These are phyloP conservation scores for Aegilops tauschii DNA, from an alignment of 176 grass and related monocot species.

Conservation along the genomic window DNA sequence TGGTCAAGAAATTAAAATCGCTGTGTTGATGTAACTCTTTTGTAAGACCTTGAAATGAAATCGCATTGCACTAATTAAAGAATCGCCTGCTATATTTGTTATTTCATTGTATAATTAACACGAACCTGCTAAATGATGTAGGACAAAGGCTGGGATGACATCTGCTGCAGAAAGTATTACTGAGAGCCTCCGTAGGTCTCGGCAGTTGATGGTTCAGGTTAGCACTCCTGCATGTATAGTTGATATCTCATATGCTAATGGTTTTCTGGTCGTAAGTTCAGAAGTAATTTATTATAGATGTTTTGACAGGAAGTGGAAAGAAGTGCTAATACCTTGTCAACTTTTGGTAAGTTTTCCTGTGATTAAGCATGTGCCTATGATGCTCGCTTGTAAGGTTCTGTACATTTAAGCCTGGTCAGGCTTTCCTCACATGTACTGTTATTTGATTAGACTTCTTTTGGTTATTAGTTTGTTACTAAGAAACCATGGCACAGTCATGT, in stretches of 20 bases:
- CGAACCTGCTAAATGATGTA: constrained; percentile 22
- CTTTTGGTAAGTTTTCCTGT: constrained; percentile 64
- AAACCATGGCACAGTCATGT: neutral
- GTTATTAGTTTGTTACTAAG: too few species aligned
- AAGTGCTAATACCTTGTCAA: constrained; percentile 69
- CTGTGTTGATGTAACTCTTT: neutral
- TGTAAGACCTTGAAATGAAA: neutral
- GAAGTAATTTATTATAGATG: neutral
- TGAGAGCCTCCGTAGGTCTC: constrained; percentile 72
- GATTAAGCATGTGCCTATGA: constrained; percentile 10
- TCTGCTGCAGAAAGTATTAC: constrained; percentile 91
- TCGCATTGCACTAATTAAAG: neutral
- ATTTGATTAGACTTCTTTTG: too few species aligned
- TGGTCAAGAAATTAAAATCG: neutral
- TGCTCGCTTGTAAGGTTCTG: neutral
- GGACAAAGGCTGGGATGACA: constrained; percentile 92
- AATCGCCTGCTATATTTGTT: neutral
- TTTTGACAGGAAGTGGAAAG: constrained; percentile 55
- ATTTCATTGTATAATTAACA: neutral
- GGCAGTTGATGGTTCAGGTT: constrained; percentile 97
- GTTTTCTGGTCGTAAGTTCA: neutral
- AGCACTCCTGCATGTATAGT: neutral
- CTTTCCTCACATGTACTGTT: too few species aligned
- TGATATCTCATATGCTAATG: neutral
- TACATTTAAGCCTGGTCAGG: neutral